Percentiles rank a stretch among this genome's conserved stretches.
Evolutionary conservation across 75 land plant species (phyloP).

Genomic region (Sequoia sempervirens): DNA sequence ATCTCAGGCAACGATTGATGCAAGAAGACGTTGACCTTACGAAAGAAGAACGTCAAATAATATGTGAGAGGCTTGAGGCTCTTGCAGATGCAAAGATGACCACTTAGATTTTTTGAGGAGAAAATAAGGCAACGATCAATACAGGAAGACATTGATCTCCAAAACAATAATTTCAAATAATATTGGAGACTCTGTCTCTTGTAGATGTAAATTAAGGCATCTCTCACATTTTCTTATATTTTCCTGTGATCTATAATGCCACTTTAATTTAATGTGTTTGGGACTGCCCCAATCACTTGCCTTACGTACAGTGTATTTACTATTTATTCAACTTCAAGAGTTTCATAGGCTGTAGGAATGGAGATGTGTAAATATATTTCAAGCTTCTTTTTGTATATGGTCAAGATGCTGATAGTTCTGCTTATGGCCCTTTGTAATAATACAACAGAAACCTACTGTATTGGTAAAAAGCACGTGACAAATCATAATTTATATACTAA

Average conservation of each 20-base stretch:
- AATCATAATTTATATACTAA: background rate
- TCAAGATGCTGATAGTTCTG: background rate
- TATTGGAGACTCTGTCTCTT: background rate
- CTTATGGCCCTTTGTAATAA: background rate
- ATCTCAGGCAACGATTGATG: slow-evolving; percentile 41
- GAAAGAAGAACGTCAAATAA: slow-evolving; percentile 41
- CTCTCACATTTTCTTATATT: background rate
- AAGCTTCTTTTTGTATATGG: background rate
- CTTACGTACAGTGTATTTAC: background rate
- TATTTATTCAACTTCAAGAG: background rate
- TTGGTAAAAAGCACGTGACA: background rate
- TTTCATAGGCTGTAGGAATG: background rate
- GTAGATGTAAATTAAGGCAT: background rate
- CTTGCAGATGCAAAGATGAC: slow-evolving; percentile 10
- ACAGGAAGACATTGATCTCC: background rate
- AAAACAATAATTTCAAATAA: background rate
- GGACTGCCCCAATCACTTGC: background rate
- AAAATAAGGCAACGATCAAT: background rate
- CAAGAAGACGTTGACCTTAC: slow-evolving; percentile 59
- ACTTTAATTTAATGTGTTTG: background rate
- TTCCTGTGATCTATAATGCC: background rate
- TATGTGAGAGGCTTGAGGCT: slow-evolving; percentile 55
- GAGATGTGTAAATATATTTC: background rate
- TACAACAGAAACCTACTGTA: background rate
- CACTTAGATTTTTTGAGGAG: background rate